These are phyloP conservation scores for Parasitella parasitica DNA, from an alignment of 371 early-diverging fungal genomes.

Conservation along the genomic window DNA sequence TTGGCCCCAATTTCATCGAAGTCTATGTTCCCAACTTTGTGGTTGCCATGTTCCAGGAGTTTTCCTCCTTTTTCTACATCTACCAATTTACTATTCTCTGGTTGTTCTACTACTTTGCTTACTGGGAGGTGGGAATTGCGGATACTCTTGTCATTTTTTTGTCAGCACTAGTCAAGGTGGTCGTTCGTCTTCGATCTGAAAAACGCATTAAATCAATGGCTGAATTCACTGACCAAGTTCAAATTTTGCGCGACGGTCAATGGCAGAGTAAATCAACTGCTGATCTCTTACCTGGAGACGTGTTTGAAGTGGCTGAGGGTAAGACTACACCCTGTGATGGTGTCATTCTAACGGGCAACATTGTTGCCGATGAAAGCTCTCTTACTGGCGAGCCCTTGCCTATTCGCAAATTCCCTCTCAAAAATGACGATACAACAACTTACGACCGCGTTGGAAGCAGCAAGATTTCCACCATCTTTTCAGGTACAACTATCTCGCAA, in stretches of 20 bases:
- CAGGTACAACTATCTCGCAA: constrained; percentile 53
- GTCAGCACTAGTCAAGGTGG: constrained; percentile 72
- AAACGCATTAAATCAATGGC: constrained; percentile 69
- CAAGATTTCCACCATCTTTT: constrained; percentile 57
- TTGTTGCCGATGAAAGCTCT: constrained; percentile 72
- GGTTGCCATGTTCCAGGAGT: constrained; percentile 62
- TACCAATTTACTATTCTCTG: constrained; percentile 76
- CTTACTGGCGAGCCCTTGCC: constrained; percentile 69
- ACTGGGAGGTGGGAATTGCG: constrained; percentile 76
- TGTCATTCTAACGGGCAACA: constrained; percentile 65
- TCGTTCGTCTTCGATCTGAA: constrained; percentile 62
- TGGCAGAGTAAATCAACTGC: constrained; percentile 55
- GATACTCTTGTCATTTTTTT: constrained; percentile 69
- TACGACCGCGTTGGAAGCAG: constrained; percentile 45
- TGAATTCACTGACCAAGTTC: constrained; percentile 51
- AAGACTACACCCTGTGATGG: constrained; percentile 67
- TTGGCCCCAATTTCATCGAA: constrained; percentile 73
- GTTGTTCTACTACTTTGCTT: constrained; percentile 74
- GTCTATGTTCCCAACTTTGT: constrained; percentile 60
- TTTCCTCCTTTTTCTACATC: constrained; percentile 74
- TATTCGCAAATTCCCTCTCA: constrained; percentile 58
- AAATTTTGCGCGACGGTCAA: constrained; percentile 50
- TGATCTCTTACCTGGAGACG: constrained; percentile 75
- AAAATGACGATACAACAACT: constrained; percentile 25
- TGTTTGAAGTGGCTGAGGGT: constrained; percentile 57